These are phyloP conservation scores for Guillardia theta DNA, from an alignment of 78 protist genomes.

Conservation along the genomic window DNA sequence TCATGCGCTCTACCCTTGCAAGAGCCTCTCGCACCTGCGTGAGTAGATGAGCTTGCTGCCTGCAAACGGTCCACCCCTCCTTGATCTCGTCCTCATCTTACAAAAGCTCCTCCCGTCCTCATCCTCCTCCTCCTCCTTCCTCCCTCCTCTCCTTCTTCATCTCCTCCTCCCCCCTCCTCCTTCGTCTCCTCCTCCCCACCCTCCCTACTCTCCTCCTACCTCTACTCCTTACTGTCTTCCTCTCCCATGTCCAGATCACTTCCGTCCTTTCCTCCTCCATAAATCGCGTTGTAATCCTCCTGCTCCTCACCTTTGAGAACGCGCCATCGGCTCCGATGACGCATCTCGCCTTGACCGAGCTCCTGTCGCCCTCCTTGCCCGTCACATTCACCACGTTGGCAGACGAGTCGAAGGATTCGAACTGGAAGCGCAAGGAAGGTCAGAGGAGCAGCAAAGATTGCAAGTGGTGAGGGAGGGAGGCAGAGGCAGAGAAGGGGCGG, in stretches of 20 bases:
- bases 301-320: neutral
- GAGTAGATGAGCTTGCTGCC: neutral
- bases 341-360: neutral
- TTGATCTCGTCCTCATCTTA: neutral
- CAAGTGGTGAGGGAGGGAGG: neutral
- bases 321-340: conserved; percentile 24
- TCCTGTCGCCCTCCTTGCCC: neutral
- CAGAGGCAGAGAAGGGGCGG: neutral
- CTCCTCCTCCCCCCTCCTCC: neutral
- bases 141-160: neutral
- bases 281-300: too few species aligned
- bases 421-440: neutral
- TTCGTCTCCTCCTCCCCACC: neutral
- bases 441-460: too few species aligned
- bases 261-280: neutral
- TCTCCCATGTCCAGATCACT: too few species aligned
- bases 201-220: neutral
- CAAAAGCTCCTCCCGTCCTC: neutral
- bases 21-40: neutral
- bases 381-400: too few species aligned
- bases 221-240: neutral
- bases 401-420: neutral
- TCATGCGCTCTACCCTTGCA: neutral
- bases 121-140: neutral
- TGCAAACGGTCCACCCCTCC: neutral